Percentiles rank a stretch among this genome's conserved stretches.
These are phyloP conservation scores for Rauvolfia tetraphylla DNA, from an alignment of 257 asterid genomes.

Conservation along the genomic window DNA sequence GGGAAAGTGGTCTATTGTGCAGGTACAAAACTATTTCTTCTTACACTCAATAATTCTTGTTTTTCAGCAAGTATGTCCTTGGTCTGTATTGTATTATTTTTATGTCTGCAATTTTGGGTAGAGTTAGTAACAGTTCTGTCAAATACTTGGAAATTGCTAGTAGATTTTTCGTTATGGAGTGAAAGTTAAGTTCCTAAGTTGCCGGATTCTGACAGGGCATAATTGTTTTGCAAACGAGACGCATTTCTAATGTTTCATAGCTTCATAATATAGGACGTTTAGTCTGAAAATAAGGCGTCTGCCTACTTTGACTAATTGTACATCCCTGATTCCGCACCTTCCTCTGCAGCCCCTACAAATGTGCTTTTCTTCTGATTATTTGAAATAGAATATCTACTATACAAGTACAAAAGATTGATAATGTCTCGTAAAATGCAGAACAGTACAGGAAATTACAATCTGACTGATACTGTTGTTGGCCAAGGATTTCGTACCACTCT, in stretches of 20 bases:
- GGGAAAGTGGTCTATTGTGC: constrained; percentile 86
- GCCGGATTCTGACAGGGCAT: not conserved
- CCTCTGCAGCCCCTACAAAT: not conserved
- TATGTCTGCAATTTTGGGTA: not conserved
- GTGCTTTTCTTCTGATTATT: constrained; percentile 3
- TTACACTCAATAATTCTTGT: not conserved
- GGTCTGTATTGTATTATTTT: not conserved
- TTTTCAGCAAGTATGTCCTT: no score
- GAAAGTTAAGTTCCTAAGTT: not conserved
- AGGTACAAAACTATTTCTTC: constrained; percentile 32
- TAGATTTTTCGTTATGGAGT: not conserved
- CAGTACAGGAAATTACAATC: constrained; percentile 22
- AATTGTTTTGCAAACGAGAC: not conserved
- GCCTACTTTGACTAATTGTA: not conserved
- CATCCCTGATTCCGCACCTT: not conserved
- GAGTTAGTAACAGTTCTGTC: not conserved
- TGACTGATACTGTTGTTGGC: constrained; percentile 29
- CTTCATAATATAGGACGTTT: not conserved
- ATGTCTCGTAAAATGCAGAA: constrained; percentile 30
- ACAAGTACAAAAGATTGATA: constrained; percentile 14
- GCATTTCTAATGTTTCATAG: not conserved
- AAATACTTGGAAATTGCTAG: not conserved
- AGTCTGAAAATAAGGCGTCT: not conserved
- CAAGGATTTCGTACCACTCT: constrained; percentile 52
- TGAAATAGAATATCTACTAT: constrained; percentile 11